Percentiles rank a stretch among this genome's conserved stretches.
Evolutionary conservation across 1,284 basidiomycete genomes (phyloP).

Genomic region (Clitocybe nebularis): DNA sequence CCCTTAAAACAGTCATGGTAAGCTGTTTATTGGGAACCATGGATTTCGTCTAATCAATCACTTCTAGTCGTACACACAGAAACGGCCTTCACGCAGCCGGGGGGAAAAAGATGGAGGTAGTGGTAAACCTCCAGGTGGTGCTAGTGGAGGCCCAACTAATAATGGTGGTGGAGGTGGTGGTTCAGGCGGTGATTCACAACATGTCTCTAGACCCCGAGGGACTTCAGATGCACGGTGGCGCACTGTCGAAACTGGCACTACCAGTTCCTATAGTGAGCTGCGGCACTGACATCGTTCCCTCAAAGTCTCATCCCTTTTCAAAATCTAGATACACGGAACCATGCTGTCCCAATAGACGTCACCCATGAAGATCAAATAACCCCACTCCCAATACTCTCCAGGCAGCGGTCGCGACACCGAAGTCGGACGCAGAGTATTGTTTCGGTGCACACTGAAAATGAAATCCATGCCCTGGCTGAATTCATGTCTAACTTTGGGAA

Average conservation of each 20-base stretch:
- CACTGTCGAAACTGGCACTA: slow-evolving; percentile 20
- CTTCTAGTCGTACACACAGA: slow-evolving; percentile 63
- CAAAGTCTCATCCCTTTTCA: no score
- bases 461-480: slow-evolving; percentile 35
- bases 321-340: slow-evolving; percentile 7
- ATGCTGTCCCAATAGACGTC: slow-evolving; percentile 4
- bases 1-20: slow-evolving; percentile 76
- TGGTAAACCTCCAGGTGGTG: slow-evolving; percentile 37
- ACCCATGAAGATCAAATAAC: slow-evolving; percentile 17
- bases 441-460: slow-evolving; percentile 31
- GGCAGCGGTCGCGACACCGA: slow-evolving; percentile 12
- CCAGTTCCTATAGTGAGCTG: slow-evolving; percentile 5
- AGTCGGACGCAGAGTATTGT: slow-evolving; percentile 24
- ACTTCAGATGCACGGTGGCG: slow-evolving; percentile 40
- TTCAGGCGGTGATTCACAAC: slow-evolving; percentile 30
- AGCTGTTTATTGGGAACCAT: slow-evolving; percentile 18
- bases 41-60: slow-evolving; percentile 10
- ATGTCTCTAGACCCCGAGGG: slow-evolving; percentile 35
- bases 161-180: slow-evolving; percentile 27
- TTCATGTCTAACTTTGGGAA: slow-evolving; percentile 26
- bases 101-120: slow-evolving; percentile 46
- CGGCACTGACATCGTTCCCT: no score
- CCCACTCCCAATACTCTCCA: slow-evolving; percentile 16
- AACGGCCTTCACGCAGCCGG: slow-evolving; percentile 53
- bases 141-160: slow-evolving; percentile 32